Conservation (phyloP, 2,329 filamentous ascomycete species). For the Endothia cerciana region DNA sequence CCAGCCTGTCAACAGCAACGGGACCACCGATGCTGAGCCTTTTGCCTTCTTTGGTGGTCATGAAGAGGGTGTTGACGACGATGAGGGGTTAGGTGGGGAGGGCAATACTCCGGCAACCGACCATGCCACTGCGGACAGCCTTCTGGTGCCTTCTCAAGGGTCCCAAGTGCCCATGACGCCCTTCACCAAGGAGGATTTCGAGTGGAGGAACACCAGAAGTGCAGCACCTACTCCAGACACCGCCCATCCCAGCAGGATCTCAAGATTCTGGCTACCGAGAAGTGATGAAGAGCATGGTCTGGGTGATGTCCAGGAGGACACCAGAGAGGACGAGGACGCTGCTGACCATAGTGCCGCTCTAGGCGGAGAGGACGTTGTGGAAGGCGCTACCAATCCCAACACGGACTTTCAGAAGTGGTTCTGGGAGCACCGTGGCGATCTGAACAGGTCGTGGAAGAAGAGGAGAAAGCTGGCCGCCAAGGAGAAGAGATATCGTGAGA, state of each 20-base stretch:
- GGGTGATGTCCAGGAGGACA: constrained; percentile 42
- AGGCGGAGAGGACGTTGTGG: constrained; percentile 37
- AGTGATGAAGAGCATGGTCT: constrained; percentile 49
- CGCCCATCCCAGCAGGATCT: constrained; percentile 70
- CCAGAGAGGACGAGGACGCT: constrained; percentile 34
- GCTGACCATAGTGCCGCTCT: constrained; percentile 35
- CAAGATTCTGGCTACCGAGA: constrained; percentile 59
- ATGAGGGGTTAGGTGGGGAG: constrained; percentile 44
- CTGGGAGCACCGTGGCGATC: constrained; percentile 67
- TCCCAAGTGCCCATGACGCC: constrained; percentile 73
- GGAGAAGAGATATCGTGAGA: constrained; percentile 69
- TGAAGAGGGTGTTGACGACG: constrained; percentile 50
- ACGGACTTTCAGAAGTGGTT: constrained; percentile 68
- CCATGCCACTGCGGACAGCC: constrained; percentile 33
- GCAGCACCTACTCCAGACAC: constrained; percentile 96
- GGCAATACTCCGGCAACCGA: constrained; percentile 40
- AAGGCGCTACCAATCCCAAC: constrained; percentile 29
- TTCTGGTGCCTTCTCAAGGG: constrained; percentile 25
- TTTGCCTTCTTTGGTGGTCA: constrained; percentile 78
- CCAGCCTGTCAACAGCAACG: constrained; percentile 40
- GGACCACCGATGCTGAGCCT: constrained; percentile 53
- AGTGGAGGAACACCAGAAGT: constrained; percentile 75
- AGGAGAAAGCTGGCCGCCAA: constrained; percentile 65
- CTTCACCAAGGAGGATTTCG: constrained; percentile 78
- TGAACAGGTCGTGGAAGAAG: constrained; percentile 69